A percentile compares a stretch with the other conserved stretches of the same genome.
Conservation (phyloP, 2,329 filamentous ascomycete genomes). For the Colletotrichum horii region DNA sequence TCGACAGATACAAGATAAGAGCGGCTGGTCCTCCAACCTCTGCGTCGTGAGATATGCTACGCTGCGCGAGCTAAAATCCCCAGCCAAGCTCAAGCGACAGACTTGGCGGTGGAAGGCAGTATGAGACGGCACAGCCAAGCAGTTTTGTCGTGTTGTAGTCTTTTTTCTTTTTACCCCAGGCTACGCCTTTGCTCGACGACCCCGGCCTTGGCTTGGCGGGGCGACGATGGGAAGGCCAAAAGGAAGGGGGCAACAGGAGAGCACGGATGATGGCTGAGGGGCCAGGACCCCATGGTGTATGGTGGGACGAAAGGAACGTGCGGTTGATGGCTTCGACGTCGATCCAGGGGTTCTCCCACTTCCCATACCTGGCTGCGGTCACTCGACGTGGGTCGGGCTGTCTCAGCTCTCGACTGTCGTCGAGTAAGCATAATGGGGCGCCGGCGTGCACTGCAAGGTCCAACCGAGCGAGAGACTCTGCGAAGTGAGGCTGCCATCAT, state of each 20-base stretch:
- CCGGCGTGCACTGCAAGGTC: neutral
- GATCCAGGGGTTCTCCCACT: neutral
- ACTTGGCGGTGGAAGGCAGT: neutral
- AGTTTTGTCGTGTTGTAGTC: neutral
- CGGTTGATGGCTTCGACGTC: neutral
- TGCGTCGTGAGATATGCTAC: neutral
- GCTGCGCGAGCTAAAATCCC: neutral
- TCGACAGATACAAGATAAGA: neutral
- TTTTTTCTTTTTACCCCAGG: neutral
- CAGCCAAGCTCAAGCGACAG: neutral
- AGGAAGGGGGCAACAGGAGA: neutral
- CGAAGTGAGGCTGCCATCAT: neutral
- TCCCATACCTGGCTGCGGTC: neutral
- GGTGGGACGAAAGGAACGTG: neutral
- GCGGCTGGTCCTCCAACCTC: neutral
- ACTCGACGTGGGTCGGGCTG: neutral
- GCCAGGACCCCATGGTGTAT: neutral
- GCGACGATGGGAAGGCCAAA: neutral
- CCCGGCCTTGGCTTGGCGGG: slow-evolving; percentile 1
- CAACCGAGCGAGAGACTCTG: neutral
- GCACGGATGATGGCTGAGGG: neutral
- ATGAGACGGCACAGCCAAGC: slow-evolving; percentile 9
- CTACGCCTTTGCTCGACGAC: neutral
- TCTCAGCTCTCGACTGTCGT: neutral
- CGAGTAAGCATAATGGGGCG: neutral